A percentile compares a stretch with the other conserved stretches of the same genome.
Evolutionary conservation across 2,329 filamentous ascomycete species (phyloP).

Genomic region (Seiridium unicorne): DNA sequence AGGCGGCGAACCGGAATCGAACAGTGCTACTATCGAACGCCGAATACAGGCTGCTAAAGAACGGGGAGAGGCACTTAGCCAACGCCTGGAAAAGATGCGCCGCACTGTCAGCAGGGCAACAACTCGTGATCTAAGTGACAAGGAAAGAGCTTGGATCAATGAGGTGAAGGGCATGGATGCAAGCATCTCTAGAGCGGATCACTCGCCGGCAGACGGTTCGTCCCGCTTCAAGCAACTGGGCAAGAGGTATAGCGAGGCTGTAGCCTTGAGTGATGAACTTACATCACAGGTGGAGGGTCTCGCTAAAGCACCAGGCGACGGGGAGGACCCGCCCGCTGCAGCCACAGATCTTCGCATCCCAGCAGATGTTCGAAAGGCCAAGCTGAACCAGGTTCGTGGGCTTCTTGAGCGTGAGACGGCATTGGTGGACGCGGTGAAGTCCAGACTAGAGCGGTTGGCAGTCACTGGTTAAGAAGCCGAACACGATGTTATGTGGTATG

Average conservation of each 20-base stretch:
- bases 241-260: conserved; percentile 58
- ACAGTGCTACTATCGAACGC: conserved; percentile 56
- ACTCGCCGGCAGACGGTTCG: conserved; percentile 26
- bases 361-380: conserved; percentile 59
- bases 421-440: conserved; percentile 65
- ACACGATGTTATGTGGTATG: not conserved
- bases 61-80: conserved; percentile 42
- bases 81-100: conserved; percentile 50
- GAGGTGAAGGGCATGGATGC: conserved; percentile 37
- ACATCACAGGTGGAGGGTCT: conserved; percentile 48
- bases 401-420: conserved; percentile 66
- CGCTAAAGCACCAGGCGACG: conserved; percentile 22
- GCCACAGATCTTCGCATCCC: conserved; percentile 52
- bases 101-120: conserved; percentile 42
- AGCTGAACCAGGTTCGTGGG: conserved; percentile 61
- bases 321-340: conserved; percentile 26
- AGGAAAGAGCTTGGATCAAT: conserved; percentile 53
- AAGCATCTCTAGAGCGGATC: conserved; percentile 38
- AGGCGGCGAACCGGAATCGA: conserved; percentile 48
- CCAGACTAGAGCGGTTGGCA: conserved; percentile 57
- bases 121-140: conserved; percentile 56
- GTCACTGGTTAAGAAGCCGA: conserved; percentile 22
- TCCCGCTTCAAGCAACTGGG: conserved; percentile 47
- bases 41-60: conserved; percentile 47
- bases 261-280: conserved; percentile 52